Base-by-base conservation (phyloP, 495 filamentous ascomycete species). In the Viridothelium virens region DNA sequence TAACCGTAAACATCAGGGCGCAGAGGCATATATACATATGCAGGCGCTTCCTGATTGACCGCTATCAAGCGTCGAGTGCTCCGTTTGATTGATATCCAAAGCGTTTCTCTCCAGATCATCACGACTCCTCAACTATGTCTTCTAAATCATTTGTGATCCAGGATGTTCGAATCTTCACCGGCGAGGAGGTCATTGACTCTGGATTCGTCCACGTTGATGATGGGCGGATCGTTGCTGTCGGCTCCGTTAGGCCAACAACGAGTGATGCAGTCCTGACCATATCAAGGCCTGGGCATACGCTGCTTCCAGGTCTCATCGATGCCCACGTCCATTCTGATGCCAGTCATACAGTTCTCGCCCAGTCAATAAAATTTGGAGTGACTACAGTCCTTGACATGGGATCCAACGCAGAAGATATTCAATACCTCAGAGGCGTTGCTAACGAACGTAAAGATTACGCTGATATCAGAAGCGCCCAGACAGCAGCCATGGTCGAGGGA, bases 401-500 rank as follows among this genome's bases (percentile, higher is more conserved):
- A 46, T 76, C 76, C 62, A 73, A 76, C 62, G 48, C 66, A 41
- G 38, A 34, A 18, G 72, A 89, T 65, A 82, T 82, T 63, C 77
- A 81, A 31, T 78, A 82, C 38, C 72, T 91, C 63, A 72, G 79
- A 0, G 81, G 81, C 48, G 78, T 72, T 48, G 61, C 68, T 18
- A 44, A 14, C 6, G 68, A 76, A 39, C 66, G 68, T 1, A 70
- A 67, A 9, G 73, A 74, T 38, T 72, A 71, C 37, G 74, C 75
- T 4, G 71, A 72, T 48, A 67, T 75, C 65, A 76, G 76, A 63
- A 74, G 68, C 7, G 71, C 71, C 3, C 67, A 69, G 16, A 68
- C 70, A 39, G 65, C 73, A 16, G 75, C 75, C 38, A 76, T 73
- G 31, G 73, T 77, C 33, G 74, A 77, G 9, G 72, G 70, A 33